phyloP scores from a whole-genome alignment of 2,329 filamentous ascomycete species.

The Cadophora sp. region DNA sequence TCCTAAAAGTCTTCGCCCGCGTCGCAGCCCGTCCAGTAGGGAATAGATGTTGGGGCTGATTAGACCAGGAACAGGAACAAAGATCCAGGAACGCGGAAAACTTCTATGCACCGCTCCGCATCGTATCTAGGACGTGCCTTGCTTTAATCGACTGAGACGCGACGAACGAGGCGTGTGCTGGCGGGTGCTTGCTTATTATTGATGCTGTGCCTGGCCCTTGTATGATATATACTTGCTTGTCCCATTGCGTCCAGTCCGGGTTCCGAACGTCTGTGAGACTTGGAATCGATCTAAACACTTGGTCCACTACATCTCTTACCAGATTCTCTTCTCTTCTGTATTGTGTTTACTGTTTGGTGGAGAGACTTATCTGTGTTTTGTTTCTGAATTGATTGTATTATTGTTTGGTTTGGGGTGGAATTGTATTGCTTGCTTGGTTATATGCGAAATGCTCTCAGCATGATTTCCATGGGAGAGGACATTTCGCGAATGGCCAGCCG shows the following conservation, averaged over 20 bases:
- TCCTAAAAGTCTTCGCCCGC: neutral
- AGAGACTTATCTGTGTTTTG: neutral
- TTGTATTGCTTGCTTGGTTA: neutral
- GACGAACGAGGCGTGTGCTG: neutral
- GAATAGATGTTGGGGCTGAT: neutral
- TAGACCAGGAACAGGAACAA: constrained; percentile 7
- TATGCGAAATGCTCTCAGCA: constrained; percentile 11
- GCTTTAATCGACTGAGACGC: constrained; percentile 7
- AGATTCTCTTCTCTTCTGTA: constrained; percentile 9
- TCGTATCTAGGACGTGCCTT: neutral
- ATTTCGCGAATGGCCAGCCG: neutral
- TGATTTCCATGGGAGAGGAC: constrained; percentile 5
- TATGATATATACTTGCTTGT: constrained; percentile 8
- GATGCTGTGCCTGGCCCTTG: neutral
- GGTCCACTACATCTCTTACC: constrained; percentile 4
- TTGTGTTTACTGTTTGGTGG: neutral
- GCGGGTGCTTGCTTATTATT: constrained; percentile 1
- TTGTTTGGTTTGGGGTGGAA: constrained; percentile 4
- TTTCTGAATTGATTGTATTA: neutral
- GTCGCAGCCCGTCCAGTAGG: neutral
- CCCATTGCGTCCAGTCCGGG: constrained; percentile 1
- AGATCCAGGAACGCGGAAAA: constrained; percentile 2
- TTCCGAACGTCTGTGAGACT: constrained; percentile 21
- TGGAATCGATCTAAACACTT: constrained; percentile 11
- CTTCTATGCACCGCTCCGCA: neutral